Base-by-base conservation (phyloP, 345 rosid species). In the Gossypium anomalum region DNA sequence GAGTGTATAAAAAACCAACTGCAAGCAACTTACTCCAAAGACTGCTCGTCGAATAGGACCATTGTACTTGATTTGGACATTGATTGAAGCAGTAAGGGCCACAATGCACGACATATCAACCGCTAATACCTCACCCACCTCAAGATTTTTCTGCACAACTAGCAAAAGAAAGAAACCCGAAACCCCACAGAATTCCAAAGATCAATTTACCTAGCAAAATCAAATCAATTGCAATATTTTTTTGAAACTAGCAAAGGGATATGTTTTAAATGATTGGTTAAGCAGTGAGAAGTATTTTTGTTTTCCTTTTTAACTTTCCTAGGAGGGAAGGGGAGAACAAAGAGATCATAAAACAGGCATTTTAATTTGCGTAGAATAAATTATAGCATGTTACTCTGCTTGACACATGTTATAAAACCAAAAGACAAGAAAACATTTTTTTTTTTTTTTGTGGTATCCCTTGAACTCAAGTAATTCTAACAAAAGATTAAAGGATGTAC, bases 111-210 rank as follows among this genome's bases (percentile, higher is more conserved):
- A 84, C 10, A 91, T 83, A 41, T 95, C 98, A 51, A 95, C 97
- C 49, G 92, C 79, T 67, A 95, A 80, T 62, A 86, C 88, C 85
- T 95, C 98, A 58, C 92, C 97, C 22, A 88, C 92, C 86, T 93
- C 99, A 17, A 95, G 94, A 78, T 81, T 88, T 85, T 93, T 95
- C 91, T 95, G 98, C 78, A 92, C 88, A 85, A 93, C 99, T 95
- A 79, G 75, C 78, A 67, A 76, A 83, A 65, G 44, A 72, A 44
- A 67, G 53, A 75, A 75, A 70, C 13, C 41, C 41, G 1, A 34
- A 34, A 7, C 41, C 41, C 43, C 53, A 45, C 9, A 61, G 25
- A 41, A 9, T 10, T 52, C 56, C 55, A 38, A 59, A 43, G 47
- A 75, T 78, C 66, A 76, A 75, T 67, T 41, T 29, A 69, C 69